phyloP scores from a whole-genome alignment of 495 filamentous ascomycete species.

The Aspergillus biplanus region DNA sequence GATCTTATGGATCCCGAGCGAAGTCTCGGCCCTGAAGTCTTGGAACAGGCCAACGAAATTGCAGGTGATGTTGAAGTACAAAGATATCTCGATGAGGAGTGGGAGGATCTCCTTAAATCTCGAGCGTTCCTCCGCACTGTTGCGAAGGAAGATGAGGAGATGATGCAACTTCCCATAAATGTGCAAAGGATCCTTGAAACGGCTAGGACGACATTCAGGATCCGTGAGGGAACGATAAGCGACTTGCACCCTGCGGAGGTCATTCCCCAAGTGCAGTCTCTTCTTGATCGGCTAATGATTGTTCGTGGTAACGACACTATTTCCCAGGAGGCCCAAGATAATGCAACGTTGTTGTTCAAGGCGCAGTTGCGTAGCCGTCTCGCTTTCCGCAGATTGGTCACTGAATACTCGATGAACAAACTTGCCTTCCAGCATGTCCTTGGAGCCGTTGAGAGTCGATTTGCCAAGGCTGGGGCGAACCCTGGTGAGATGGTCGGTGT shows the following conservation, averaged over 20 bases:
- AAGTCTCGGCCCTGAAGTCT: slow-evolving; percentile 61
- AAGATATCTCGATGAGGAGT: slow-evolving; percentile 84
- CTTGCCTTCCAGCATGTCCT: slow-evolving; percentile 91
- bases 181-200: slow-evolving; percentile 86
- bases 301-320: slow-evolving; percentile 83
- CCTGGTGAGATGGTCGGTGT: slow-evolving; percentile 99
- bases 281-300: slow-evolving; percentile 77
- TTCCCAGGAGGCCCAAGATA: slow-evolving; percentile 83
- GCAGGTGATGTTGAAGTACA: slow-evolving; percentile 84
- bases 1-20: slow-evolving; percentile 90
- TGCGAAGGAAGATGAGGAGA: slow-evolving; percentile 71
- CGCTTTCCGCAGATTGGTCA: slow-evolving; percentile 87
- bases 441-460: slow-evolving; percentile 87
- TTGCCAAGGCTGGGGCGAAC: slow-evolving; percentile 75
- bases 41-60: slow-evolving; percentile 89
- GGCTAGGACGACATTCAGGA: slow-evolving; percentile 85
- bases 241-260: slow-evolving; percentile 90
- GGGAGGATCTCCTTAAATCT: slow-evolving; percentile 73
- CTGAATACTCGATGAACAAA: slow-evolving; percentile 81
- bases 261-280: slow-evolving; percentile 74
- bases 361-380: slow-evolving; percentile 86
- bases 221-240: slow-evolving; percentile 80
- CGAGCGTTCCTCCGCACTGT: slow-evolving; percentile 75
- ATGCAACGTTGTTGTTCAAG: slow-evolving; percentile 88
- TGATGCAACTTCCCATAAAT: slow-evolving; percentile 90